These are phyloP conservation scores for Taiozyma sp. DNA, from an alignment of 1,139 yeast genomes.

Conservation along the genomic window DNA sequence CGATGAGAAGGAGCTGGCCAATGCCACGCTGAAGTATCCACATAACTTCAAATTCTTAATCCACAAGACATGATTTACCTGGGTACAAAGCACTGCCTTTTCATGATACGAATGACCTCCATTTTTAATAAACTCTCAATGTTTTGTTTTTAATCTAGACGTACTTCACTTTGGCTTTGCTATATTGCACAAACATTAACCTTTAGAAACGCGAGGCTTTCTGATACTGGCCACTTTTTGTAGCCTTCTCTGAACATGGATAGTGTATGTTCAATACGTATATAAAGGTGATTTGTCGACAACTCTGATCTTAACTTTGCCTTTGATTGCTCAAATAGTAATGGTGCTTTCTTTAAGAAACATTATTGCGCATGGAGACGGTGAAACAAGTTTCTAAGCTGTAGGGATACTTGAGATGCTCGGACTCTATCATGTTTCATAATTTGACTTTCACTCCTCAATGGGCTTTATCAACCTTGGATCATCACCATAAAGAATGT, in stretches of 20 bases:
- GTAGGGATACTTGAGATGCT: no score
- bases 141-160: background rate
- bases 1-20: slow-evolving; percentile 12
- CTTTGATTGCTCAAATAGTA: no score
- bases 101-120: background rate
- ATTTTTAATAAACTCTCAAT: no score
- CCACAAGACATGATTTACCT: background rate
- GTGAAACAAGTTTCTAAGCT: no score
- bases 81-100: background rate
- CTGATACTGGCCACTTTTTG: background rate
- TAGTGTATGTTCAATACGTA: background rate
- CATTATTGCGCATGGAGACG: no score
- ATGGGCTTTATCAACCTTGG: slow-evolving; percentile 6
- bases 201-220: no score
- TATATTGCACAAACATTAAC: no score
- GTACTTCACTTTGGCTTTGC: background rate
- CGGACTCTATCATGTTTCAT: no score
- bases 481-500: slow-evolving; percentile 14
- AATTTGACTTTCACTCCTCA: background rate
- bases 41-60: slow-evolving; percentile 11
- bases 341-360: no score
- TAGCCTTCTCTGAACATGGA: background rate
- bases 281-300: background rate
- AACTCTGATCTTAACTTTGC: no score
- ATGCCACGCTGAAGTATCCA: slow-evolving; percentile 8